These are phyloP conservation scores for Verticillium dahliae DNA, from an alignment of 2,329 filamentous ascomycete species.

Conservation along the genomic window DNA sequence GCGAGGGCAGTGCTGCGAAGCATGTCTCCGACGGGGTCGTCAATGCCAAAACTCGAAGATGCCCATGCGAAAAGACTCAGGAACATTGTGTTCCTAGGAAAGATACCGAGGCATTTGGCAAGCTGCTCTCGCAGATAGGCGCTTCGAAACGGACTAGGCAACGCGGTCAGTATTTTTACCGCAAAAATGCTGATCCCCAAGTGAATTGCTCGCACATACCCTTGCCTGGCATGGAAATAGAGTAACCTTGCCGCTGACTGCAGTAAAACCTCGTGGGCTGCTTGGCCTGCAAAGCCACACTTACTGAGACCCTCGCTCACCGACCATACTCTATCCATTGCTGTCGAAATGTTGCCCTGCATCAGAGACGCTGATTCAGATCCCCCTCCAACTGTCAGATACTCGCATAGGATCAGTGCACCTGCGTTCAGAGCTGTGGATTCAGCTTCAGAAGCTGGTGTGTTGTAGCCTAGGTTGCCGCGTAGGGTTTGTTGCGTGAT, in stretches of 20 bases:
- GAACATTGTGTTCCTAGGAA: conserved; percentile 73
- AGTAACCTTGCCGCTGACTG: conserved; percentile 64
- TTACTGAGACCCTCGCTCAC: conserved; percentile 36
- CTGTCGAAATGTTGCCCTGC: conserved; percentile 52
- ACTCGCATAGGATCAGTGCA: conserved; percentile 58
- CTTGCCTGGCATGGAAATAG: conserved; percentile 55
- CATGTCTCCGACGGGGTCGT: conserved; percentile 68
- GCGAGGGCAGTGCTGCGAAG: conserved; percentile 46
- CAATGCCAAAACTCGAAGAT: conserved; percentile 63
- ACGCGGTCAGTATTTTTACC: not conserved
- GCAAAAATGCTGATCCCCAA: conserved; percentile 7
- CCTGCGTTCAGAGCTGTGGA: conserved; percentile 52
- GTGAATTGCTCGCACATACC: conserved; percentile 27
- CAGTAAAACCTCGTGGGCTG: conserved; percentile 56
- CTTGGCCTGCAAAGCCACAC: conserved; percentile 22
- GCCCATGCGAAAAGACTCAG: conserved; percentile 68
- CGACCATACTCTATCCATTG: conserved; percentile 31
- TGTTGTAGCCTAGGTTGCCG: conserved; percentile 45
- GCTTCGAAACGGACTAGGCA: conserved; percentile 57
- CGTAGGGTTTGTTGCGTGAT: conserved; percentile 47
- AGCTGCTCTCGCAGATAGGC: conserved; percentile 57
- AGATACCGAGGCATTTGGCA: conserved; percentile 50
- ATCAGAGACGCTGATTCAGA: conserved; percentile 34
- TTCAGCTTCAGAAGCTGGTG: conserved; percentile 41
- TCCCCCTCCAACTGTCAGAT: conserved; percentile 43